Conservation (phyloP, 1,284 basidiomycete genomes). For the Tilletia indica region DNA sequence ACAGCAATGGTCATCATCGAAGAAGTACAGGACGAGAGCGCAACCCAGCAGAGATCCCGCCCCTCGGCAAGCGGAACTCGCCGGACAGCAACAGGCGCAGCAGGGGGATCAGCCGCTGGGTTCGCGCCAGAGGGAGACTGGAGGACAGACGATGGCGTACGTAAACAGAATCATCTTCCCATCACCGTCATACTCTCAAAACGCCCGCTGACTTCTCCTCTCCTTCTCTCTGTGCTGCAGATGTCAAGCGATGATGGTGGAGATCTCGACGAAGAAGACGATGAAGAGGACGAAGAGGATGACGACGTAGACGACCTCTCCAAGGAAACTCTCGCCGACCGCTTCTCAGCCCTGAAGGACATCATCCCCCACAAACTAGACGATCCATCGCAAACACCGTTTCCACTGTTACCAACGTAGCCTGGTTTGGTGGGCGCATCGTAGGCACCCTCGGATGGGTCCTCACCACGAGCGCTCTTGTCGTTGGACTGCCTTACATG, state of each 20-base stretch:
- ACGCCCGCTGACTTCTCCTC: too few species aligned
- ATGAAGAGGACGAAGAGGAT: constrained; percentile 1
- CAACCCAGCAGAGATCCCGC: constrained; percentile 1
- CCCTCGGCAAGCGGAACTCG: neutral
- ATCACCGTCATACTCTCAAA: too few species aligned
- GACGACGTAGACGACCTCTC: constrained; percentile 6
- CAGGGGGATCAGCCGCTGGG: neutral
- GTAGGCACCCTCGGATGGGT: constrained; percentile 90
- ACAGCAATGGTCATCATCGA: constrained; percentile 29
- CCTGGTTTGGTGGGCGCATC: constrained; percentile 67
- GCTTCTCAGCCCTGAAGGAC: constrained; percentile 85
- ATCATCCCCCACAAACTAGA: constrained; percentile 86
- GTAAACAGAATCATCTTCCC: neutral
- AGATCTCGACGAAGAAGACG: constrained; percentile 9
- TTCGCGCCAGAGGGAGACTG: constrained; percentile 6
- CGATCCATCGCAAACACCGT: constrained; percentile 69
- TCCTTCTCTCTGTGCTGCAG: neutral
- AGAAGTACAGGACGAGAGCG: constrained; percentile 30
- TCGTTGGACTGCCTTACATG: constrained; percentile 88
- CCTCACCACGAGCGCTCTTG: constrained; percentile 84
- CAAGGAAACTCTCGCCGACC: constrained; percentile 79
- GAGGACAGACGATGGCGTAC: constrained; percentile 14
- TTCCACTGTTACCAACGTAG: constrained; percentile 64
- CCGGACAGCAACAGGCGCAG: neutral
- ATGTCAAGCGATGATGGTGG: neutral